Base-by-base conservation (phyloP, 169 alveolate species). In the Babesia bovis region DNA sequence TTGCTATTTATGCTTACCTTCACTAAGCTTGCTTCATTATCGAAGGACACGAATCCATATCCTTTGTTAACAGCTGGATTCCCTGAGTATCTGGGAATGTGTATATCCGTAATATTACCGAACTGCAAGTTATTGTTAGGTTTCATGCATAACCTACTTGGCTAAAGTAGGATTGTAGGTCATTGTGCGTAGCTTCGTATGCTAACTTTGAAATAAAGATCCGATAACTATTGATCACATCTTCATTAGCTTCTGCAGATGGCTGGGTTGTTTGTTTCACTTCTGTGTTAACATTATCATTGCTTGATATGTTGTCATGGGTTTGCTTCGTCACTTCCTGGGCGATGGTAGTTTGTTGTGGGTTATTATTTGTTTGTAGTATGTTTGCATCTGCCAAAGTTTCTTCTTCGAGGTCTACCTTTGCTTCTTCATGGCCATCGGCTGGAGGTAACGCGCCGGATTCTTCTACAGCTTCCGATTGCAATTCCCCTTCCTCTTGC, bases 31-130 rank as follows among this genome's bases (percentile, higher is more conserved):
- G 13, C 79, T 41, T 87, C 90, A 26, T 76, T 74, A 19, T 87
- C 89, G 36, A 89, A 89, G 0, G 94, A 89, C 17, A 89, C 90
- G 28, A 89, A 89, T 19, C 94, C 94, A 63, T 88, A 89, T 15
- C 94, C 94, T 58, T 89, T 89, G 63, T 89, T 89, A 28, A 74
- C 63, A 0, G 56, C 33, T 9, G 89, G 55, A 58, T 84, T 82
- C 32, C 60, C 53, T 10, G 66, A 82, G 19, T 84, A 83, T 21
- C 65, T 0, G 21, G 90, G 90, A 4, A 68, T 51, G 77, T 84
- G 83, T 2, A 84, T 83, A 65, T 84, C 90, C 44, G 58, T 56
- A 9, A 84, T 63, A 0, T 82, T 69, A 3, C 90, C 90, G 44
- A 84, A 84, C 91, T 83, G 60, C 30, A 68, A 59, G 40, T 66